phyloP scores from a whole-genome alignment of 1,284 basidiomycete species.

The Blastosporella zonata region DNA sequence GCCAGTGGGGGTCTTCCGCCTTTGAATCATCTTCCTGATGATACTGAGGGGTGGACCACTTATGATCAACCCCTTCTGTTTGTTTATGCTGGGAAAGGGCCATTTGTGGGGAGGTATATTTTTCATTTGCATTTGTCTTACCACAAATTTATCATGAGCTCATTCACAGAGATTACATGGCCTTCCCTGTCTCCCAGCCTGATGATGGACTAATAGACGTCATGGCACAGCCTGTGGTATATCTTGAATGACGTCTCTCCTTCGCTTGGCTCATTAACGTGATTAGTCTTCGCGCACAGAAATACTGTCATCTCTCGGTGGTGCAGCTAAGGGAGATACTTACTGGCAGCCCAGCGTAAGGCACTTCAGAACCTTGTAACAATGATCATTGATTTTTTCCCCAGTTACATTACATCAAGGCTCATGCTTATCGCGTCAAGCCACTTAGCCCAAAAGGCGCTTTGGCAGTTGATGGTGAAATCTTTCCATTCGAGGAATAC shows the following conservation, averaged over 20 bases:
- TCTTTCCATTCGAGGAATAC: slow-evolving; percentile 75
- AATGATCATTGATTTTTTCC: slow-evolving; percentile 5
- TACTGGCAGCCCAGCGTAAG: slow-evolving; percentile 69
- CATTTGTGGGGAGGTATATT: slow-evolving; percentile 62
- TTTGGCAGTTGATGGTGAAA: slow-evolving; percentile 82
- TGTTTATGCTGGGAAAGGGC: slow-evolving; percentile 70
- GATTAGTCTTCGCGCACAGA: slow-evolving; percentile 52
- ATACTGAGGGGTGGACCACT: slow-evolving; percentile 64
- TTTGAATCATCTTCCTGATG: slow-evolving; percentile 34
- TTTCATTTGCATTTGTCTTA: neutral
- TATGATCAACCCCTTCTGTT: slow-evolving; percentile 72
- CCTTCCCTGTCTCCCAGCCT: slow-evolving; percentile 80
- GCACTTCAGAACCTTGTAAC: slow-evolving; percentile 9
- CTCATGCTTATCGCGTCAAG: slow-evolving; percentile 71
- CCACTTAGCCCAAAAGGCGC: slow-evolving; percentile 55
- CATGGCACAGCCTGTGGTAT: slow-evolving; percentile 63
- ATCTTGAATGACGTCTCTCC: slow-evolving; percentile 9
- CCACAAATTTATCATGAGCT: neutral
- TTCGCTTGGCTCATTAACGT: neutral
- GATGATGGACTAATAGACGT: slow-evolving; percentile 84
- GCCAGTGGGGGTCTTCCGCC: slow-evolving; percentile 18
- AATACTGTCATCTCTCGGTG: slow-evolving; percentile 61
- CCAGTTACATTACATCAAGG: slow-evolving; percentile 79
- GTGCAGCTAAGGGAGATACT: slow-evolving; percentile 62
- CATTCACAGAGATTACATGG: slow-evolving; percentile 69